Conservation (phyloP, 768 basidiomycete genomes). For the Paxillus rubicundulus region DNA sequence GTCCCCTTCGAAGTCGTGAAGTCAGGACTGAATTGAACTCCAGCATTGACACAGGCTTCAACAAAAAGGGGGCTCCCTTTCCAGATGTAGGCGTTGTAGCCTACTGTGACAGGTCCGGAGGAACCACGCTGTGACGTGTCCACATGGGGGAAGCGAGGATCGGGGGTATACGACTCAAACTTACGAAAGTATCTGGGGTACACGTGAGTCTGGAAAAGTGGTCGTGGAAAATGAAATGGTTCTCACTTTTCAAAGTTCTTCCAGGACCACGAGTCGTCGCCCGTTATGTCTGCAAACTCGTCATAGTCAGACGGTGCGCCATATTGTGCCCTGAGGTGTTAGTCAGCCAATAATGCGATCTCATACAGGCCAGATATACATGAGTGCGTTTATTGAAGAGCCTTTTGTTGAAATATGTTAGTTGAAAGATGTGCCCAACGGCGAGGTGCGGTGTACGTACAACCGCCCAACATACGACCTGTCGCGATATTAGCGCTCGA, state of each 20-base stretch:
- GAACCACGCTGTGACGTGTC: constrained; percentile 45
- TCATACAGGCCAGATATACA: constrained; percentile 26
- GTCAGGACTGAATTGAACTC: constrained; percentile 53
- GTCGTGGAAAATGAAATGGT: background rate
- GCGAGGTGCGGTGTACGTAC: constrained; percentile 38
- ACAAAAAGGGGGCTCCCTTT: constrained; percentile 50
- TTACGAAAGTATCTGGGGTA: constrained; percentile 61
- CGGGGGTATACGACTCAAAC: constrained; percentile 58
- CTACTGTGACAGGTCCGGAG: constrained; percentile 57
- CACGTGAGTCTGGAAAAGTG: background rate
- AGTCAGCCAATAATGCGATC: constrained; percentile 7
- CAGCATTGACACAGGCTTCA: constrained; percentile 47
- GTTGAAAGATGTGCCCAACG: background rate
- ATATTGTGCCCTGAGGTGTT: constrained; percentile 44
- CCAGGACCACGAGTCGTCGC: constrained; percentile 57
- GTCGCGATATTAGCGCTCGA: background rate
- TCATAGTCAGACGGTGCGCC: constrained; percentile 69
- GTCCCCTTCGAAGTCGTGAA: constrained; percentile 58
- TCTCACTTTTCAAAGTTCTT: constrained; percentile 48
- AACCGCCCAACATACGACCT: constrained; percentile 74
- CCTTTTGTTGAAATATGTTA: constrained; percentile 32
- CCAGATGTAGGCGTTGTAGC: constrained; percentile 52
- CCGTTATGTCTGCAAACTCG: constrained; percentile 56
- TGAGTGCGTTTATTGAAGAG: constrained; percentile 62
- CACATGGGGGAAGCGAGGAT: constrained; percentile 49